Evolutionary conservation across 176 grass and related monocot genomes (phyloP).

Genomic region (Hsuehochloa calcarea): DNA sequence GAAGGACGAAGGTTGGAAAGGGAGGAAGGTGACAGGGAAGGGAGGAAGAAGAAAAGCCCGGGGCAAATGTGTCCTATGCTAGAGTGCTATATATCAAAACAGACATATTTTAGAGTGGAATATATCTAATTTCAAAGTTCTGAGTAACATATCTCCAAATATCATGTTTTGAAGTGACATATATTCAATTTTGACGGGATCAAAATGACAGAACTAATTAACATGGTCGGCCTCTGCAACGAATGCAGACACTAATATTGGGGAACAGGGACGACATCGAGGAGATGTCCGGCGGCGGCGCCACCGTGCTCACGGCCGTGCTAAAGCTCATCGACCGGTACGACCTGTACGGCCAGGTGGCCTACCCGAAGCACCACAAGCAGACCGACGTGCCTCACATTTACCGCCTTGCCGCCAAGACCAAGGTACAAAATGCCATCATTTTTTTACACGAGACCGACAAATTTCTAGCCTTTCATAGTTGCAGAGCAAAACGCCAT

Average conservation of each 20-base stretch:
- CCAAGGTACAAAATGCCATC: slow-evolving; percentile 53
- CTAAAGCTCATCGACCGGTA: slow-evolving; percentile 88
- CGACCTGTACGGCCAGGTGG: slow-evolving; percentile 89
- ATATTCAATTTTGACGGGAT: too few species aligned
- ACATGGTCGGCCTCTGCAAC: not conserved
- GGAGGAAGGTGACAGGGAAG: too few species aligned
- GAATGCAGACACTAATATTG: slow-evolving; percentile 72
- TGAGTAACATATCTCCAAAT: too few species aligned
- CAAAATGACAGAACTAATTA: not conserved
- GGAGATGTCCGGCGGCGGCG: slow-evolving; percentile 68
- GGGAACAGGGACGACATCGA: slow-evolving; percentile 97
- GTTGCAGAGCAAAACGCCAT: not conserved
- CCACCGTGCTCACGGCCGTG: slow-evolving; percentile 62
- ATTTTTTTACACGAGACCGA: not conserved
- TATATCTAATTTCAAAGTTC: too few species aligned
- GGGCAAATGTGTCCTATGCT: too few species aligned
- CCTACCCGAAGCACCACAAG: slow-evolving; percentile 95
- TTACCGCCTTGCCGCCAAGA: slow-evolving; percentile 87
- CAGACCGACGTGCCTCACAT: slow-evolving; percentile 87
- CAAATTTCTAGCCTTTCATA: not conserved
- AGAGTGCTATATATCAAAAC: too few species aligned
- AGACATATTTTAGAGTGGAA: too few species aligned
- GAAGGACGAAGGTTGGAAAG: too few species aligned
- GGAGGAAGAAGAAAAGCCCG: too few species aligned
- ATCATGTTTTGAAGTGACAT: too few species aligned